Evolutionary conservation across 2,329 filamentous ascomycete species (phyloP).

Genomic region (Aaosphaeria arxii): DNA sequence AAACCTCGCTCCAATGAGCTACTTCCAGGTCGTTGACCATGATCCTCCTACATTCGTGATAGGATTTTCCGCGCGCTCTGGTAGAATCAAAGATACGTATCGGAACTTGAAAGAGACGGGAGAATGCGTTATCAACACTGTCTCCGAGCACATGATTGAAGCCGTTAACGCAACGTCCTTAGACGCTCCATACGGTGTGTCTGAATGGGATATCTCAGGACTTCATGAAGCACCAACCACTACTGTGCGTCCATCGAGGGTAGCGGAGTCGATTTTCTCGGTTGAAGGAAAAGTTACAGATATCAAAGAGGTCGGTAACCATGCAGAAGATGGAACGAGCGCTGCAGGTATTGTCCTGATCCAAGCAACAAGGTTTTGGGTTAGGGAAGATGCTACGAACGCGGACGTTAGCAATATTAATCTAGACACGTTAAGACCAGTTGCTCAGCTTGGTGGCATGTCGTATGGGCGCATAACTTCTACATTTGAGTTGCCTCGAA

Average conservation of each 20-base stretch:
- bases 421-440: conserved; percentile 65
- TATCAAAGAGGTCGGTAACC: conserved; percentile 67
- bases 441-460: conserved; percentile 76
- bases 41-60: conserved; percentile 20
- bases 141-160: conserved; percentile 76
- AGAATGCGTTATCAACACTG: conserved; percentile 65
- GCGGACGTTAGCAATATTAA: conserved; percentile 69
- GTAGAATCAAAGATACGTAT: conserved; percentile 14
- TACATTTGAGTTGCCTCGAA: conserved; percentile 11
- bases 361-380: conserved; percentile 81
- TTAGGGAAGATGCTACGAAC: conserved; percentile 76
- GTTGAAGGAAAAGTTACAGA: conserved; percentile 74
- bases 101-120: conserved; percentile 17
- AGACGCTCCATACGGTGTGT: conserved; percentile 70
- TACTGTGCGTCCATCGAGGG: conserved; percentile 64
- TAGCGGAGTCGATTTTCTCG: conserved; percentile 73
- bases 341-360: conserved; percentile 61
- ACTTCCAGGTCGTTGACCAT: conserved; percentile 23
- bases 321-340: conserved; percentile 61
- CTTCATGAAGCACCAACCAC: conserved; percentile 64
- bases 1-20: conserved; percentile 25
- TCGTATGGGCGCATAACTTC: conserved; percentile 56
- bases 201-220: conserved; percentile 74
- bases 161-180: conserved; percentile 74
- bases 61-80: conserved; percentile 10